Percentiles rank a stretch among this genome's conserved stretches.
Evolutionary conservation across 495 filamentous ascomycete species (phyloP).

Genomic region (Staphylotrichum tortipilum): DNA sequence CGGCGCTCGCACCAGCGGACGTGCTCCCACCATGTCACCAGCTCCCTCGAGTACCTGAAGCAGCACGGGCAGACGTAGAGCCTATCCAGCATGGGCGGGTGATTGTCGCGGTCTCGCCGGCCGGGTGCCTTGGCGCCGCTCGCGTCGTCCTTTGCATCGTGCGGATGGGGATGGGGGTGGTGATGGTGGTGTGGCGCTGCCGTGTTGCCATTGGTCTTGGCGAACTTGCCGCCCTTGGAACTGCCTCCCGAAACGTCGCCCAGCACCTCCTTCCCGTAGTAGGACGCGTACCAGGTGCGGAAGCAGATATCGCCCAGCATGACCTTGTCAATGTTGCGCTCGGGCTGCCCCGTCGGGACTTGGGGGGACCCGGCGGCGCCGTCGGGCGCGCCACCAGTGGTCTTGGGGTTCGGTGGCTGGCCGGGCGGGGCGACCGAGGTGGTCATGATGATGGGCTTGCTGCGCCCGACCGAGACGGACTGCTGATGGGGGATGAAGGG

Average conservation of each 20-base stretch:
- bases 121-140: conserved; percentile 30
- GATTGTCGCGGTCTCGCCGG: conserved; percentile 23
- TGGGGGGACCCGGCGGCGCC: not conserved
- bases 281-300: conserved; percentile 67
- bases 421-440: conserved; percentile 13
- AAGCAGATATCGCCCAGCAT: conserved; percentile 66
- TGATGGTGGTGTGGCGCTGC: not conserved
- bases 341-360: conserved; percentile 18
- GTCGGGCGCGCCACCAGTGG: conserved; percentile 14
- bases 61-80: conserved; percentile 88
- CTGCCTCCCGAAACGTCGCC: conserved; percentile 23
- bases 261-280: conserved; percentile 70
- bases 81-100: conserved; percentile 41
- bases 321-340: conserved; percentile 65
- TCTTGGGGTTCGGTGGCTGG: conserved; percentile 10
- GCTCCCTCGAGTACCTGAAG: conserved; percentile 81
- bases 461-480: conserved; percentile 21
- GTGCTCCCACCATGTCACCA: conserved; percentile 46
- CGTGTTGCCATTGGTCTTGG: conserved; percentile 6
- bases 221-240: conserved; percentile 16
- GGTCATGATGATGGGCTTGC: conserved; percentile 17
- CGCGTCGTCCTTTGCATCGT: conserved; percentile 16
- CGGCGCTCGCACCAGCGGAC: conserved; percentile 34
- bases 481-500: conserved; percentile 12
- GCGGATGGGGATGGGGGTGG: too few relatives aligned